Base-by-base conservation (phyloP, 345 rosid genomes). In the Boechera retrofracta region DNA sequence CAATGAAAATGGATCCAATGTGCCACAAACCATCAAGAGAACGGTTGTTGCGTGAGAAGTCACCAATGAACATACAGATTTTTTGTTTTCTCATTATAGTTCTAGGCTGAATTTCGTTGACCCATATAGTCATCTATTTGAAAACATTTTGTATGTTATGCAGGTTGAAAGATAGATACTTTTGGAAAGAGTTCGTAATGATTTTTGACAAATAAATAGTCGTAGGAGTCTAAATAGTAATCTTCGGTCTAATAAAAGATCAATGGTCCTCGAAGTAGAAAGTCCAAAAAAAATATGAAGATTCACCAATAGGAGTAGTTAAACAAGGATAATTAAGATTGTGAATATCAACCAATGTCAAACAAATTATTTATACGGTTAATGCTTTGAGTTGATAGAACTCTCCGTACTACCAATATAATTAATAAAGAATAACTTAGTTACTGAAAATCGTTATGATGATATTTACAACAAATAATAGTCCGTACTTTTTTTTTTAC, bases 11-110 rank as follows among this genome's bases (percentile, higher is more conserved):
- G 28, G 24, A 53, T 68, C 2, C 33, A 54, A 8, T 54, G 31
- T 58, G 54, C 41, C 29, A 42, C 64, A 41, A 69, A 69, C 42
- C 47, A 16, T 57, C 65, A 44, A 44, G 44, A 7, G 54, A 57
- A 70, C 32, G 16, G 26, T 29, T 42, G 15, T 29, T 24, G 51
- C 38, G 7, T 69, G 4, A 69, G 53, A 69, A 69, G 73, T 31
- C 21, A 69, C 41, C 32, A 33, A 31, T 13, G 64, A 57, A 48
- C 18, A 10, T 60, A 71, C n/a, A 32, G 5, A 13, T 21, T 21
- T 18, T 60, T 5, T 21, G 1, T 58, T 57, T 44, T 45, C 49
- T 45, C 49, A 44, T 44, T 44, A 12, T 6, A 13, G 48, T 12
- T 44, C 18, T n/a, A 47, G 18, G 10, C 21, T 47, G 7, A 47